Conservation (phyloP, 2,329 filamentous ascomycete genomes). For the Esteya vermicola region DNA sequence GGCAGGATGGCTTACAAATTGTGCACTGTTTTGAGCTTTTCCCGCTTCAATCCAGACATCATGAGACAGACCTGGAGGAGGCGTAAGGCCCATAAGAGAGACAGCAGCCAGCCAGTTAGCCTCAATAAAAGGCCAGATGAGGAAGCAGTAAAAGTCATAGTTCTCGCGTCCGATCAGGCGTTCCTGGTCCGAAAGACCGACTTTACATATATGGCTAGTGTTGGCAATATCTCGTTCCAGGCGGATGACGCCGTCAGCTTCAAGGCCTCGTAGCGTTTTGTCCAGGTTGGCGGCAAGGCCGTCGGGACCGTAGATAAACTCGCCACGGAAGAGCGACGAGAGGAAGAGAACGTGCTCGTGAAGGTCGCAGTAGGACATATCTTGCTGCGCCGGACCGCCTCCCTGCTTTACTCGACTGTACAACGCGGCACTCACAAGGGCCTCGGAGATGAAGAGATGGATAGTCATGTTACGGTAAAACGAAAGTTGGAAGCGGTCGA, state of each 20-base stretch:
- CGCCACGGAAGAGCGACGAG: constrained; percentile 83
- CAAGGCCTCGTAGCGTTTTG: constrained; percentile 62
- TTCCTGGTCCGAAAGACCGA: constrained; percentile 67
- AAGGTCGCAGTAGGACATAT: constrained; percentile 61
- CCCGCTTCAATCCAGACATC: constrained; percentile 66
- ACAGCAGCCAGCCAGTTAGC: constrained; percentile 85
- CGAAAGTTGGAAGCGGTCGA: constrained; percentile 90
- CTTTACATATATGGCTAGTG: constrained; percentile 38
- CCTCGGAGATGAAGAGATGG: constrained; percentile 89
- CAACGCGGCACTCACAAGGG: constrained; percentile 77
- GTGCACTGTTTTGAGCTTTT: constrained; percentile 67
- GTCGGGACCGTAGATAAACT: constrained; percentile 91
- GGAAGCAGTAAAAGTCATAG: constrained; percentile 96
- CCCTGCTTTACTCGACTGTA: constrained; percentile 86
- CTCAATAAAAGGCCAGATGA: constrained; percentile 98
- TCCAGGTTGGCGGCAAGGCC: constrained; percentile 69
- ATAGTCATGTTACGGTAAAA: constrained; percentile 99
- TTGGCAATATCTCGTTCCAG: constrained; percentile 32
- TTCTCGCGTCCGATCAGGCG: constrained; percentile 74
- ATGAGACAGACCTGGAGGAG: constrained; percentile 44
- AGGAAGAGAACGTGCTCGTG: constrained; percentile 74
- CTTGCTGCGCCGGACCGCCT: constrained; percentile 68
- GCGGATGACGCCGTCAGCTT: constrained; percentile 63
- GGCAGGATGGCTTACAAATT: constrained; percentile 63
- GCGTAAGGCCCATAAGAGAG: constrained; percentile 72